Evolutionary conservation across 2,329 filamentous ascomycete genomes (phyloP), one percentile per base, ranked within the genome.

Genomic region (Akanthomyces lecanii): DNA sequence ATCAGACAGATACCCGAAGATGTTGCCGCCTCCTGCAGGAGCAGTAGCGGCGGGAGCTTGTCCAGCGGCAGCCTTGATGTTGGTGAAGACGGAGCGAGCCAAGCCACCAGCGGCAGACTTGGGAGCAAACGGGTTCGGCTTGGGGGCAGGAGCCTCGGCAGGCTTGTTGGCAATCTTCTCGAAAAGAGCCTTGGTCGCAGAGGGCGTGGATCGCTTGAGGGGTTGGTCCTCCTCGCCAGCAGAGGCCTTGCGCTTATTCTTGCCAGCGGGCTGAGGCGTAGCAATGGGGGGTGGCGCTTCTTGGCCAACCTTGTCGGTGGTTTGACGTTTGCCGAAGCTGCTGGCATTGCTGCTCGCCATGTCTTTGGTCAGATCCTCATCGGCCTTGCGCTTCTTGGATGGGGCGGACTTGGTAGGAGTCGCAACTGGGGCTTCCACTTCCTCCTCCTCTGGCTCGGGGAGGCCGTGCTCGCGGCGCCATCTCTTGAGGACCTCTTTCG

Each of bases 1-100:
- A 68, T 85, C 83, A 1, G 84, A 86, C 8, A 87, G 77, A 67
- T 87, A 82, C 28, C 80, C 81, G 69, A 88, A 88, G 56, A 86
- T 85, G 69, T 87, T 86, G 52, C 73, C 68, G 48, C 72, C 69
- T 40, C 30, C 60, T 18, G 67, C 71, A 28, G 71, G 61, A 1
- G 71, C 51, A 36, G 36, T 14, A 67, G 30, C 36, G 23, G 38
- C 36, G 11, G 61, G 45, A 10, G 57, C 53, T 55, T 68, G 68
- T 18, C 66, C 64, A 52, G 65, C 68, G 16, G 65, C 65, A 10
- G 75, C 69, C 69, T 80, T 79, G 18, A 74, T 58, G 61, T 73
- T 75, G 44, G 76, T 74, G 64, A 82, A 74, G 12, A 81, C 77
- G 0, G 80, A 81, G 30, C 76, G 75, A 33, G 78, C 74, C 30